phyloP scores from a whole-genome alignment of 768 basidiomycete species.

The Lactarius pseudohatsudake region DNA sequence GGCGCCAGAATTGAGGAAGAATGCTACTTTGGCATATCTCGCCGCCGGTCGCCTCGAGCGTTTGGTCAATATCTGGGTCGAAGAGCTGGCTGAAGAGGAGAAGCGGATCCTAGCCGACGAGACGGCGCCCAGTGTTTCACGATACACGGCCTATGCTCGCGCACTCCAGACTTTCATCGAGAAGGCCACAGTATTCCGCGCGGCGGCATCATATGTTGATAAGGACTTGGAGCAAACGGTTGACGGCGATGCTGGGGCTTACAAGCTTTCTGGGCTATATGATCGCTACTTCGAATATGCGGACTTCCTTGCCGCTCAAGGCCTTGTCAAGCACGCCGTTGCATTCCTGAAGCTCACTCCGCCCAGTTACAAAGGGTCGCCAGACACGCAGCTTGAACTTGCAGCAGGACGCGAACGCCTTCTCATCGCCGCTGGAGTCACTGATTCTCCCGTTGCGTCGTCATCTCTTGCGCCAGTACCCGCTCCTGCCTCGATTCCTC shows the following conservation, averaged over 20 bases:
- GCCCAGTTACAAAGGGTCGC: slow-evolving; percentile 66
- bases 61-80: slow-evolving; percentile 86
- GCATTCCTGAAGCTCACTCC: slow-evolving; percentile 81
- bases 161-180: slow-evolving; percentile 94
- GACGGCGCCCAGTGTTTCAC: slow-evolving; percentile 46
- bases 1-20: slow-evolving; percentile 62
- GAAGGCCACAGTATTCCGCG: slow-evolving; percentile 93
- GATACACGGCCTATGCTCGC: slow-evolving; percentile 77
- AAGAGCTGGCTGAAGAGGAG: slow-evolving; percentile 89
- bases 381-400: slow-evolving; percentile 42
- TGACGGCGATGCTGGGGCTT: slow-evolving; percentile 52
- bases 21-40: slow-evolving; percentile 91
- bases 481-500: slow-evolving; percentile 25
- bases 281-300: slow-evolving; percentile 97
- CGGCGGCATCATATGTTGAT: slow-evolving; percentile 79
- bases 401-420: slow-evolving; percentile 48
- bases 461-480: slow-evolving; percentile 30
- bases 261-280: slow-evolving; percentile 83
- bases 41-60: slow-evolving; percentile 88
- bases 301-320: slow-evolving; percentile 86
- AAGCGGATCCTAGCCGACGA: slow-evolving; percentile 44
- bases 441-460: slow-evolving; percentile 32
- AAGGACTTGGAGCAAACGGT: slow-evolving; percentile 53
- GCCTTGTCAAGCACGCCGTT: slow-evolving; percentile 80
- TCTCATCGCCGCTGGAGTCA: slow-evolving; percentile 40